Percentiles rank a stretch among this genome's conserved stretches.
Conservation (phyloP, 2,329 filamentous ascomycete genomes). For the Penicillium digitatum region DNA sequence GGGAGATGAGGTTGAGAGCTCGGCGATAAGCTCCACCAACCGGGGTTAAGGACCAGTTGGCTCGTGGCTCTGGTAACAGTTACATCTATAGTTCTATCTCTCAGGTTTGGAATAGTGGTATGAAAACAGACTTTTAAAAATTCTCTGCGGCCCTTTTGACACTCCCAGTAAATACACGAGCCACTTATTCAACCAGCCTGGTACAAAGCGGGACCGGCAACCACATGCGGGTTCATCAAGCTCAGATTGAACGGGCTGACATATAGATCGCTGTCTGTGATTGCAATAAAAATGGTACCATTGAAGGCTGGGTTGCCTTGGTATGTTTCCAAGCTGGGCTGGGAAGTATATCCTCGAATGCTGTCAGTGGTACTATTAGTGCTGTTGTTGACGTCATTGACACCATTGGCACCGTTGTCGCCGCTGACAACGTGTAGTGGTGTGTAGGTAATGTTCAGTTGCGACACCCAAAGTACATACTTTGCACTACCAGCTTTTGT, state of each 20-base stretch:
- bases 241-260: constrained; percentile 74
- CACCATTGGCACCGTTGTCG: constrained; percentile 50
- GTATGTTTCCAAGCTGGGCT: constrained; percentile 67
- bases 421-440: constrained; percentile 47
- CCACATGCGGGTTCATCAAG: constrained; percentile 71
- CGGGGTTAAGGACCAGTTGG: constrained; percentile 2
- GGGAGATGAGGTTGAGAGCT: constrained; percentile 3
- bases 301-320: constrained; percentile 67
- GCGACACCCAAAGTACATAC: constrained; percentile 72
- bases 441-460: constrained; percentile 71
- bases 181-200: constrained; percentile 62
- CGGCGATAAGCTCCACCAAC: constrained; percentile 8
- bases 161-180: background rate
- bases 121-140: background rate
- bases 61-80: background rate
- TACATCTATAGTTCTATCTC: background rate
- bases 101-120: background rate
- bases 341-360: constrained; percentile 60
- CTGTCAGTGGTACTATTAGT: constrained; percentile 34
- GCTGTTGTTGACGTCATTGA: constrained; percentile 17
- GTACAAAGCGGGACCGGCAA: constrained; percentile 67
- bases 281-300: constrained; percentile 71
- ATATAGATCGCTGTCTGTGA: constrained; percentile 65
- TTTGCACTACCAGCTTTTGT: constrained; percentile 52
- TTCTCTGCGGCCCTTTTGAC: background rate